phyloP scores from a whole-genome alignment of 345 rosid genomes.

The Chamaenerion angustifolium region DNA sequence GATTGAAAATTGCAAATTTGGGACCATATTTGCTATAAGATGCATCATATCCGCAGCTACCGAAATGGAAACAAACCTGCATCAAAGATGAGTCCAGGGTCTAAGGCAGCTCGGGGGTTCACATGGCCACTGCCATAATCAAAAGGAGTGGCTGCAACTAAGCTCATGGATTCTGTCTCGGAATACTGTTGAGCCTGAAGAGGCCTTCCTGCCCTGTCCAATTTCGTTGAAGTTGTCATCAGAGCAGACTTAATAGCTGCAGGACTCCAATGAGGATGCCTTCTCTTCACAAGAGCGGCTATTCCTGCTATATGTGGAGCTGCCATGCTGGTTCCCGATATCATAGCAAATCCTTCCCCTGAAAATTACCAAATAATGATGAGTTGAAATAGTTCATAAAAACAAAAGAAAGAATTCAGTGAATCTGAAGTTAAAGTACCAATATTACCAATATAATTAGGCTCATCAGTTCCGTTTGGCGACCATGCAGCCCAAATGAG shows the following conservation, averaged over 20 bases:
- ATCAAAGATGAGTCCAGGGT: conserved; percentile 90
- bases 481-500: conserved; percentile 99
- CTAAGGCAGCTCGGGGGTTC: conserved; percentile 85
- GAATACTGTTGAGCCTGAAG: conserved; percentile 90
- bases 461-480: conserved; percentile 90
- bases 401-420: neutral
- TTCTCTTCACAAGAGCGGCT: conserved; percentile 95
- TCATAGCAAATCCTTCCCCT: conserved; percentile 96
- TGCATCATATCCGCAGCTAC: no score
- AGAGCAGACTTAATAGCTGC: conserved; percentile 93
- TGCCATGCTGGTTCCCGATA: conserved; percentile 99
- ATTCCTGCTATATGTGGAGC: conserved; percentile 99
- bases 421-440: conserved; percentile 30
- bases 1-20: neutral
- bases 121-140: conserved; percentile 99
- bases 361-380: conserved; percentile 6
- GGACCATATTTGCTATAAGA: no score
- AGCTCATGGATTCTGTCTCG: conserved; percentile 55
- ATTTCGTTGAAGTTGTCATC: conserved; percentile 75
- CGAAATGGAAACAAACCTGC: conserved; percentile 38
- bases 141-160: conserved; percentile 77
- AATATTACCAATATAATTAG: conserved; percentile 67
- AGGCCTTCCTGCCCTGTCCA: conserved; percentile 85
- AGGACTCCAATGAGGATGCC: conserved; percentile 94
- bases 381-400: neutral